phyloP scores from a whole-genome alignment of 2,329 filamentous ascomycete genomes.

The Alternaria novae-zelandiae region DNA sequence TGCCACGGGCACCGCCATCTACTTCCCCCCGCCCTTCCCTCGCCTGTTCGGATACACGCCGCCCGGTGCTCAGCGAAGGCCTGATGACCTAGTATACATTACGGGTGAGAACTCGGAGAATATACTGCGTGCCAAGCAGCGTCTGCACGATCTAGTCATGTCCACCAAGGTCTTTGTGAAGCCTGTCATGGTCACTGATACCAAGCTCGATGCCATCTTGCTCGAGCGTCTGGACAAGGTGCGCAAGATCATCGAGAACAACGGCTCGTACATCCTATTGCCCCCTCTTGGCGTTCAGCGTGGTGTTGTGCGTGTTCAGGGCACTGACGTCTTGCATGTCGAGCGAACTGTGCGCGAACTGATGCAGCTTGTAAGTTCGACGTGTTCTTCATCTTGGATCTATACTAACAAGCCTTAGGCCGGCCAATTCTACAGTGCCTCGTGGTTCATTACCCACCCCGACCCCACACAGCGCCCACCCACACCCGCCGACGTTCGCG shows the following conservation, averaged over 20 bases:
- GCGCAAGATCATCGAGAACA: conserved; percentile 95
- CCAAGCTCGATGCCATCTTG: conserved; percentile 94
- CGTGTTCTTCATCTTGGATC: background rate
- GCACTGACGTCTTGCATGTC: conserved; percentile 89
- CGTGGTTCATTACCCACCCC: conserved; percentile 89
- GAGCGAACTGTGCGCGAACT: conserved; percentile 95
- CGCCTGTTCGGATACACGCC: conserved; percentile 90
- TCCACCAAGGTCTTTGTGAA: conserved; percentile 81
- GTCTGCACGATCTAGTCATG: conserved; percentile 83
- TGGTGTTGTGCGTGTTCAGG: conserved; percentile 86
- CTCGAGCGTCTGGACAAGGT: conserved; percentile 93
- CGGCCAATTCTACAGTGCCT: conserved; percentile 96
- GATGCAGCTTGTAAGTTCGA: conserved; percentile 79
- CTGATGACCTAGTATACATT: conserved; percentile 91
- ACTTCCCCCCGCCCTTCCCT: conserved; percentile 94
- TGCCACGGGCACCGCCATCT: conserved; percentile 93
- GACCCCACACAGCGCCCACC: conserved; percentile 69
- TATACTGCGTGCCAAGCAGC: conserved; percentile 88
- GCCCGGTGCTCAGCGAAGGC: conserved; percentile 77
- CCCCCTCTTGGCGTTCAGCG: conserved; percentile 86
- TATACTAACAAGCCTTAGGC: conserved; percentile 61
- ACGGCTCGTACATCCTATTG: conserved; percentile 93
- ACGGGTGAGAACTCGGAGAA: conserved; percentile 86
- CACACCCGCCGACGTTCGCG: conserved; percentile 73
- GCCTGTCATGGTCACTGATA: conserved; percentile 85